phyloP scores from a whole-genome alignment of 805 yeast genomes.

The Grigorovia humatica region DNA sequence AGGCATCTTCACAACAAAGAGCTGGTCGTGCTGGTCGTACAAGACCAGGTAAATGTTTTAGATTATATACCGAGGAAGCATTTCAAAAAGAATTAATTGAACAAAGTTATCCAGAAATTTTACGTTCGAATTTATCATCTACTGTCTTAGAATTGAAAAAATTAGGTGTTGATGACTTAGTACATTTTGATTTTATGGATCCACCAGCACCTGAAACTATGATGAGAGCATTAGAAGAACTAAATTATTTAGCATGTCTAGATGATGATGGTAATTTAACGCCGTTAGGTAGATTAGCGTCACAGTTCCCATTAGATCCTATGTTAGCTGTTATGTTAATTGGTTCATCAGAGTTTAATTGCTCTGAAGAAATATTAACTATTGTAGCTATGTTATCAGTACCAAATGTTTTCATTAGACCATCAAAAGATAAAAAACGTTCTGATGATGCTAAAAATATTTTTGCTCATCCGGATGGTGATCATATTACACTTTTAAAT shows the following conservation, averaged over 20 bases:
- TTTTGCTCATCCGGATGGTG: slow-evolving; percentile 92
- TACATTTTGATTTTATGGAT: slow-evolving; percentile 97
- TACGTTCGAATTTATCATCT: slow-evolving; percentile 80
- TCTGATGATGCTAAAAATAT: slow-evolving; percentile 85
- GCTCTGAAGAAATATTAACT: slow-evolving; percentile 81
- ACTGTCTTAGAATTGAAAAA: slow-evolving; percentile 90
- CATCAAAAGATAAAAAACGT: slow-evolving; percentile 72
- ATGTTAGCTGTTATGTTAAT: slow-evolving; percentile 88
- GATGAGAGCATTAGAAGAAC: slow-evolving; percentile 97
- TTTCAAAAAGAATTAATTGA: slow-evolving; percentile 87
- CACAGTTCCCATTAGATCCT: slow-evolving; percentile 92
- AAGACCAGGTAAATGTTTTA: slow-evolving; percentile 94
- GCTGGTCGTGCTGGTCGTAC: slow-evolving; percentile 99
- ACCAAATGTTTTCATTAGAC: slow-evolving; percentile 91
- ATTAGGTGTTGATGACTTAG: slow-evolving; percentile 89
- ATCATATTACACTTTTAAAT: slow-evolving; percentile 81
- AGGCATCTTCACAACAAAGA: slow-evolving; percentile 95
- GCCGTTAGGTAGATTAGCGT: slow-evolving; percentile 78
- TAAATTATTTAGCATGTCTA: slow-evolving; percentile 80
- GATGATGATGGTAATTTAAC: slow-evolving; percentile 90
- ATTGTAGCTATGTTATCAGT: slow-evolving; percentile 87
- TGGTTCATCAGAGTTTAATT: slow-evolving; percentile 72
- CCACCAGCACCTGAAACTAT: slow-evolving; percentile 99
- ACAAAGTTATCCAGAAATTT: slow-evolving; percentile 92
- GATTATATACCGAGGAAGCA: slow-evolving; percentile 94